Conservation (phyloP, 1,284 basidiomycete species). For the Melanopsichium pennsylvanicum region DNA sequence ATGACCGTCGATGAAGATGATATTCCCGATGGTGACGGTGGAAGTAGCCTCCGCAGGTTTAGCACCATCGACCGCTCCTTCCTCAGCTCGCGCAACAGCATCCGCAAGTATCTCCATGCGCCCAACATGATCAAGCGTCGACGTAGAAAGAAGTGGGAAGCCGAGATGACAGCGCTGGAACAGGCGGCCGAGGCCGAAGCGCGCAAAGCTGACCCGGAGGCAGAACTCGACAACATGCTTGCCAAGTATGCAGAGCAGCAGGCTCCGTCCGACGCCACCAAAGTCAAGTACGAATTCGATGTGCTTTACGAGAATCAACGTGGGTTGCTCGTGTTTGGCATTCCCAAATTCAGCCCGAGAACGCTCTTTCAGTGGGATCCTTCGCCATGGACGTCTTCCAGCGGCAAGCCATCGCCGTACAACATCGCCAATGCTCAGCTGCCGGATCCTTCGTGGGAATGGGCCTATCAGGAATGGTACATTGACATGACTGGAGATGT, state of each 20-base stretch:
- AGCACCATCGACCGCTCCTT: slow-evolving; percentile 33
- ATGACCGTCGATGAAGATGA: slow-evolving; percentile 23
- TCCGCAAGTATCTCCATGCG: slow-evolving; percentile 31
- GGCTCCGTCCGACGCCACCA: slow-evolving; percentile 40
- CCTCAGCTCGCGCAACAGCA: slow-evolving; percentile 36
- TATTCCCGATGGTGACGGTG: slow-evolving; percentile 6
- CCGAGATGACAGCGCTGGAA: slow-evolving; percentile 41
- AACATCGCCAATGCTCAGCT: slow-evolving; percentile 62
- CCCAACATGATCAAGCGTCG: slow-evolving; percentile 42
- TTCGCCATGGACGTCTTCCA: slow-evolving; percentile 57
- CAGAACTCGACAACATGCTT: slow-evolving; percentile 49
- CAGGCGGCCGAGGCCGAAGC: slow-evolving; percentile 20
- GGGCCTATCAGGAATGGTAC: slow-evolving; percentile 63
- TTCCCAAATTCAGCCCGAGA: slow-evolving; percentile 61
- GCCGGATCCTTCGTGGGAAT: slow-evolving; percentile 64
- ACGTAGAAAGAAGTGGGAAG: slow-evolving; percentile 37
- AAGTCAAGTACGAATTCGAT: slow-evolving; percentile 59
- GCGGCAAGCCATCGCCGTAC: slow-evolving; percentile 54
- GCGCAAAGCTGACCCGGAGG: slow-evolving; percentile 28
- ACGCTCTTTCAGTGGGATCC: slow-evolving; percentile 62
- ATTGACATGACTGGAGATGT: slow-evolving; percentile 65
- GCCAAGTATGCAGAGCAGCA: slow-evolving; percentile 47
- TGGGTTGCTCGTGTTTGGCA: slow-evolving; percentile 60
- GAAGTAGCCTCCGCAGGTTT: slow-evolving; percentile 4
- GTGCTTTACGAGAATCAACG: slow-evolving; percentile 64